These are phyloP conservation scores for Shiraia bambusicola DNA, from an alignment of 2,329 filamentous ascomycete genomes.

Conservation along the genomic window DNA sequence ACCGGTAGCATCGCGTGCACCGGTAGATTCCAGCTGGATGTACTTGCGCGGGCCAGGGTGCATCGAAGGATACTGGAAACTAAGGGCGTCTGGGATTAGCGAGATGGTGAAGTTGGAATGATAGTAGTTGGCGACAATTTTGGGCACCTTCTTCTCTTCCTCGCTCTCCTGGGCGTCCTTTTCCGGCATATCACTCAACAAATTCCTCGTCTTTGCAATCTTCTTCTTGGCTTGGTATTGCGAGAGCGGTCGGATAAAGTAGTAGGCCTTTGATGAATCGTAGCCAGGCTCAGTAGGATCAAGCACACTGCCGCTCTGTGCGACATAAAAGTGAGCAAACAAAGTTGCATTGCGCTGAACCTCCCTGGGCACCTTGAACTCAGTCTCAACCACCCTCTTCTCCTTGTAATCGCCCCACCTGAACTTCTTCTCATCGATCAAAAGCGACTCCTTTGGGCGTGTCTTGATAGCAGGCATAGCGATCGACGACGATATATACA, in stretches of 20 bases:
- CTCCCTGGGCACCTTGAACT: constrained; percentile 71
- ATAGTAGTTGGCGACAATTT: constrained; percentile 82
- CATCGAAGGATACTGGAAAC: constrained; percentile 65
- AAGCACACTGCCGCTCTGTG: constrained; percentile 70
- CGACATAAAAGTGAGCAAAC: constrained; percentile 92
- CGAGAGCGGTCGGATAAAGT: constrained; percentile 82
- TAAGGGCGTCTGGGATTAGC: constrained; percentile 77
- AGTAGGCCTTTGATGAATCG: constrained; percentile 73
- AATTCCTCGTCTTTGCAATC: constrained; percentile 79
- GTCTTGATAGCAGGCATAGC: constrained; percentile 67
- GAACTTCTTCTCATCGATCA: constrained; percentile 80
- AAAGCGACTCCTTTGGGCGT: constrained; percentile 66
- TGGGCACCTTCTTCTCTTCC: constrained; percentile 58
- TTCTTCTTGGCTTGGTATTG: constrained; percentile 93
- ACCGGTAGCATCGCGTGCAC: constrained; percentile 78
- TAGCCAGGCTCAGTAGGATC: constrained; percentile 75
- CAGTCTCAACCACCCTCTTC: constrained; percentile 72
- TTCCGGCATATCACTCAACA: constrained; percentile 61
- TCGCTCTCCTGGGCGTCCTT: constrained; percentile 53
- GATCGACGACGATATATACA: constrained; percentile 79
- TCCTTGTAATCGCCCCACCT: constrained; percentile 77
- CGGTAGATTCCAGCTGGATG: constrained; percentile 75
- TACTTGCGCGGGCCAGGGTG: constrained; percentile 76
- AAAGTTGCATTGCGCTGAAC: constrained; percentile 92
- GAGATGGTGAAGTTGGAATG: constrained; percentile 92